Percentiles rank a stretch among this genome's conserved stretches.
Conservation (phyloP, 305 asterid species). For the Solanum hybrid region DNA sequence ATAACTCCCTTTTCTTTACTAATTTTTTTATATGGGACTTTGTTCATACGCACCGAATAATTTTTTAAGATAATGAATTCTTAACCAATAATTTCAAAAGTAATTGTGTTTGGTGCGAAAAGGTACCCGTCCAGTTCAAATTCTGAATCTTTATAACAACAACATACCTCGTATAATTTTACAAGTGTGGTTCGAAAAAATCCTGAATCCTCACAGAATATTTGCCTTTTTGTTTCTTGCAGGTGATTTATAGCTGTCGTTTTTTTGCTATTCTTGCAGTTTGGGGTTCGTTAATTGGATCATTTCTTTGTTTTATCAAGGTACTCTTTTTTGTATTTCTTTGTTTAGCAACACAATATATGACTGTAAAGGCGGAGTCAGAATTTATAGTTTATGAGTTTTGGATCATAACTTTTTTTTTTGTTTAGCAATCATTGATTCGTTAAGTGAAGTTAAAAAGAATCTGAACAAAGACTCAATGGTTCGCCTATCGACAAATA, state of each 20-base stretch:
- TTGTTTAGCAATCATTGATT: no score
- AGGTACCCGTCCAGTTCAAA: background rate
- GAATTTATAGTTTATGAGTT: background rate
- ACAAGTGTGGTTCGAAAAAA: no score
- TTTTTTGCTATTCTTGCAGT: conserved; percentile 86
- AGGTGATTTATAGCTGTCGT: conserved; percentile 73
- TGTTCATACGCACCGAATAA: background rate
- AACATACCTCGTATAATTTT: no score
- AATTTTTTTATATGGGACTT: background rate
- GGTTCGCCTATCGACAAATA: background rate
- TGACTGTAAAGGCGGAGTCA: no score
- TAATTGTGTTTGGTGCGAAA: background rate
- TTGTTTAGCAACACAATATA: no score
- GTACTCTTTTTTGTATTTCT: conserved; percentile 16
- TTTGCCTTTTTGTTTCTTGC: conserved; percentile 6
- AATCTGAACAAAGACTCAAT: no score
- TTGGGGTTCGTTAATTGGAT: conserved; percentile 74
- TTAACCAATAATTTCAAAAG: background rate
- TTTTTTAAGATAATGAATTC: background rate
- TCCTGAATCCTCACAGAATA: no score
- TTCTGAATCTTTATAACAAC: background rate
- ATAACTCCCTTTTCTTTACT: no score
- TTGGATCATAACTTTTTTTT: background rate
- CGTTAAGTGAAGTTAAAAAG: no score
- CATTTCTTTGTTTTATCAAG: conserved; percentile 79